Percentiles rank a stretch among this genome's conserved stretches.
phyloP scores from a whole-genome alignment of 2,329 filamentous ascomycete genomes.

The Penicillium verrucosum region DNA sequence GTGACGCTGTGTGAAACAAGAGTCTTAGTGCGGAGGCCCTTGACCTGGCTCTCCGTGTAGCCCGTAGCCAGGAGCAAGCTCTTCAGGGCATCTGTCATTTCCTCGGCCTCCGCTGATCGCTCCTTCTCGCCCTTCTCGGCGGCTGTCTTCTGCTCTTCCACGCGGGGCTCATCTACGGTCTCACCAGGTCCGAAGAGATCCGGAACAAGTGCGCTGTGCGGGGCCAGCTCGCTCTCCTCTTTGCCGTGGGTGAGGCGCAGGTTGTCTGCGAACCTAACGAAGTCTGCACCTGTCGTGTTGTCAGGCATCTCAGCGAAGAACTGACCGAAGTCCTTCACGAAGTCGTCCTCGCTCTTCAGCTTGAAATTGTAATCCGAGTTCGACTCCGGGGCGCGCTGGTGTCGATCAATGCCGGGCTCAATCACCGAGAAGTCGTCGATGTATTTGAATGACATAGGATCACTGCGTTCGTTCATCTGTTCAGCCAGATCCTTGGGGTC shows the following conservation, averaged over 20 bases:
- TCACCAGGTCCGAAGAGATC: constrained; percentile 49
- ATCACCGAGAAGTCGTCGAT: constrained; percentile 78
- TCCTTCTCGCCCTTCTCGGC: constrained; percentile 29
- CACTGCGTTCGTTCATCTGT: constrained; percentile 68
- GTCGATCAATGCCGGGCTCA: constrained; percentile 74
- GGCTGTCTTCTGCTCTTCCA: constrained; percentile 24
- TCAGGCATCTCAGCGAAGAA: constrained; percentile 50
- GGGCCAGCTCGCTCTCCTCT: constrained; percentile 48
- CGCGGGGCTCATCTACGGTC: constrained; percentile 31
- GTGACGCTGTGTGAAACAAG: constrained; percentile 71
- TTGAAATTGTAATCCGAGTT: constrained; percentile 57
- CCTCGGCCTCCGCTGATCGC: constrained; percentile 28
- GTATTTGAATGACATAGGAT: constrained; percentile 70
- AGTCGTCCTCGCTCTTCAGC: constrained; percentile 62
- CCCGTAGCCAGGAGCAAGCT: constrained; percentile 58
- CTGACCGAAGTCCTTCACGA: constrained; percentile 55
- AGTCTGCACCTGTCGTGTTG: constrained; percentile 47
- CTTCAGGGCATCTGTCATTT: constrained; percentile 44
- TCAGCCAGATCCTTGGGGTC: constrained; percentile 69
- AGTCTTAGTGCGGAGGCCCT: constrained; percentile 62
- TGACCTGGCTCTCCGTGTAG: constrained; percentile 48
- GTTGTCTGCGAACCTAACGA: constrained; percentile 44
- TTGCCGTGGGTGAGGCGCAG: constrained; percentile 51
- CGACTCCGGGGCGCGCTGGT: constrained; percentile 49
- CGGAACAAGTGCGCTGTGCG: constrained; percentile 50